phyloP scores from a whole-genome alignment of 176 grass and related monocot genomes.

The Hyparrhenia diplandra region DNA sequence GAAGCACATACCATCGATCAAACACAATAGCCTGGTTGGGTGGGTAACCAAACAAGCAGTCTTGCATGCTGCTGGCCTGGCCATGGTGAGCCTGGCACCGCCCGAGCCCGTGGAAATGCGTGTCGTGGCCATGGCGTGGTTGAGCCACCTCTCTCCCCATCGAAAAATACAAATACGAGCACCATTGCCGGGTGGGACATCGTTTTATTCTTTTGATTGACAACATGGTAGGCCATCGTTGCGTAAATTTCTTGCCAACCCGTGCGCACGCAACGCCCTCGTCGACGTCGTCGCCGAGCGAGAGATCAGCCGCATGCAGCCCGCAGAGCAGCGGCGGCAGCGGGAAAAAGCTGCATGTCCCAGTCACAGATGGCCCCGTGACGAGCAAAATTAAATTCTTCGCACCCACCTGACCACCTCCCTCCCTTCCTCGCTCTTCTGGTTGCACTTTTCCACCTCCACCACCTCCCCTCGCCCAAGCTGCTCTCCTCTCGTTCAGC shows the following conservation, averaged over 20 bases:
- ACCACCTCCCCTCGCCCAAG: not conserved
- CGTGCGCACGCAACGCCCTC: not conserved
- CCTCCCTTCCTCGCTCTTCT: not conserved
- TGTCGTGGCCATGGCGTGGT: not conserved
- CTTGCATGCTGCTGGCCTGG: too few species aligned
- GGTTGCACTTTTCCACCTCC: not conserved
- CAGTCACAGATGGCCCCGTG: slow-evolving; percentile 14
- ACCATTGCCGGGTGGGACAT: not conserved
- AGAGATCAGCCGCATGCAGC: not conserved
- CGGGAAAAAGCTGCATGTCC: slow-evolving; percentile 2
- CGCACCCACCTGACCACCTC: slow-evolving; percentile 16
- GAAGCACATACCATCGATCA: too few species aligned
- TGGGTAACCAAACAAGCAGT: too few species aligned
- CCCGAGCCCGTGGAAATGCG: not conserved
- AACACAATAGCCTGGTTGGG: too few species aligned
- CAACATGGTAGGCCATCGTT: not conserved
- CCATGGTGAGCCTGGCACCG: too few species aligned
- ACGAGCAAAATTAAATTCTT: slow-evolving; percentile 31
- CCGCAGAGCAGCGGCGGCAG: not conserved
- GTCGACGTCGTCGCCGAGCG: not conserved
- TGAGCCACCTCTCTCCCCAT: not conserved
- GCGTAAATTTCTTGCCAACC: not conserved
- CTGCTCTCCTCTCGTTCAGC: slow-evolving; percentile 1
- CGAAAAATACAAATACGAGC: not conserved
- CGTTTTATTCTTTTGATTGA: too few species aligned